Evolutionary conservation across 768 basidiomycete species (phyloP), one percentile per base, ranked within the genome.

Genomic region (Tulasnella sp.): DNA sequence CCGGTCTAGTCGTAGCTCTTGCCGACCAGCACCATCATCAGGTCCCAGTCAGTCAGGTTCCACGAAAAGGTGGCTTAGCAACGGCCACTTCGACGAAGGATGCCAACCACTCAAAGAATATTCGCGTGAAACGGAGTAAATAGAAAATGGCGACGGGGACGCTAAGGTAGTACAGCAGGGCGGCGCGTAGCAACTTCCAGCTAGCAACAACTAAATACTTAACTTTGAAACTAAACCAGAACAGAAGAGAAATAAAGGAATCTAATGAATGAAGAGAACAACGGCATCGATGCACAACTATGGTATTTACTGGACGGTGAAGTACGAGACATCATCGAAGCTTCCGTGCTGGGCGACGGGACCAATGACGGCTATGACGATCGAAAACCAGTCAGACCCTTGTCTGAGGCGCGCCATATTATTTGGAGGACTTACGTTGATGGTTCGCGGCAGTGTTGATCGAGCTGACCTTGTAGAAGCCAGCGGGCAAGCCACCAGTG

Each of bases 361-460:
- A 64, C 87, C 88, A 75, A 90, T 82, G 70, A 83, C 86, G 3
- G 87, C 74, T 75, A 67, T 49, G 72, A 2, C 5, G 31, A 71
- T 5, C 12, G 31, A 52, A 49, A 31, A 2, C 9, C 22, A n/a
- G 22, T 36, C n/a, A 37, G 31, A 31, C 14, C 19, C 15, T 37
- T 25, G 9, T 3, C 37, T 37, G 9, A 5, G 58, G 5, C 3
- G 73, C 15, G 22, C 69, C 45, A 77, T 69, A 52, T 77, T 2
- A 34, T 34, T 25, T 25, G 70, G 12, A 45, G 75, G 0, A 67
- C 74, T 68, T 40, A 75, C 74, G 89, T 79, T 87, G 86, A 79
- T 91, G 89, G 82, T 91, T 91, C 14, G 86, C 80, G 19, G 86
- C 84, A 38, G 86, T 80, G 79, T 88, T 88, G 81, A 90, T 90